Conservation (phyloP, 2,329 filamentous ascomycete species). For the Acephala macrosclerotiorum region DNA sequence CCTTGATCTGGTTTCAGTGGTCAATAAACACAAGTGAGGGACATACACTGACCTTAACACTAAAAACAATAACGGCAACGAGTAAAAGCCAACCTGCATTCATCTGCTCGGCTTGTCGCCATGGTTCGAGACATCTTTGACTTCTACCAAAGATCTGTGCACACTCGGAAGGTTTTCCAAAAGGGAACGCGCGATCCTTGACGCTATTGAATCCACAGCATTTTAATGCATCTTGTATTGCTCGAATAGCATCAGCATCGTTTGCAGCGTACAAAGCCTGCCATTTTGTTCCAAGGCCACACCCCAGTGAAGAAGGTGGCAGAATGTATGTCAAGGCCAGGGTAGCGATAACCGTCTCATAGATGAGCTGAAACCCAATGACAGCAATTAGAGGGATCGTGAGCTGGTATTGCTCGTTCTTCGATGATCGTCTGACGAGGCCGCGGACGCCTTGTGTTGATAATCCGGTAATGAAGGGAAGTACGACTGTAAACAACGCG, state of each 20-base stretch:
- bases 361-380: constrained; percentile 42
- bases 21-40: too few species aligned
- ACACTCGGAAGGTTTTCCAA: constrained; percentile 47
- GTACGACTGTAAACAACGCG: constrained; percentile 39
- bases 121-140: constrained; percentile 58
- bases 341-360: constrained; percentile 43
- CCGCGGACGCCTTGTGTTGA: constrained; percentile 36
- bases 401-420: constrained; percentile 36
- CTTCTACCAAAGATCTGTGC: constrained; percentile 20
- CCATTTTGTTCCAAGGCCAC: constrained; percentile 65
- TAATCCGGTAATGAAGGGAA: constrained; percentile 42
- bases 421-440: constrained; percentile 33
- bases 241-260: constrained; percentile 57
- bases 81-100: constrained; percentile 62
- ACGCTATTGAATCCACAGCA: constrained; percentile 71
- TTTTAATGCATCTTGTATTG: constrained; percentile 69
- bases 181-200: constrained; percentile 69
- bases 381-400: constrained; percentile 41
- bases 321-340: constrained; percentile 42
- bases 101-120: constrained; percentile 61
- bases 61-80: constrained; percentile 59
- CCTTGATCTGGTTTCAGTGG: constrained; percentile 31
- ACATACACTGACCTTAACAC: constrained; percentile 59
- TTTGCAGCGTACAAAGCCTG: constrained; percentile 58
- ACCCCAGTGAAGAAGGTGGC: constrained; percentile 47